phyloP scores from a whole-genome alignment of 1,284 basidiomycete species.

The Cerrena zonata region DNA sequence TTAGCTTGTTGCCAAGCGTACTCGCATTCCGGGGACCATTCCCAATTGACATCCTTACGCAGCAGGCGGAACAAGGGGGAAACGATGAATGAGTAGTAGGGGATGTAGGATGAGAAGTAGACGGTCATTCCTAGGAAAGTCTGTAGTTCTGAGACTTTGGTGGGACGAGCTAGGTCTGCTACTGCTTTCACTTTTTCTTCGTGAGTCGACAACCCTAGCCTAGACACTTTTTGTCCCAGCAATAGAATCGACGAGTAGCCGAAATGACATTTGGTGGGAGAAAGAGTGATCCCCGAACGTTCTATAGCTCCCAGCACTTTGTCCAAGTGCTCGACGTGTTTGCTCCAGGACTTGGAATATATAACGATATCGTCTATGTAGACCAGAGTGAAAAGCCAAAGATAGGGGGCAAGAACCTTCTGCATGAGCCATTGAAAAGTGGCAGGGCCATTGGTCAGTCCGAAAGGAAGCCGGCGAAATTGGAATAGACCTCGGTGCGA shows the following conservation, averaged over 20 bases:
- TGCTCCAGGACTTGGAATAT: too few relatives aligned
- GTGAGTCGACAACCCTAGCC: constrained; percentile 28
- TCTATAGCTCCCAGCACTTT: constrained; percentile 4
- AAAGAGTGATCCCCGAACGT: constrained; percentile 25
- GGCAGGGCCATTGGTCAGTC: too few relatives aligned
- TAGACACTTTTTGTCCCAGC: constrained; percentile 32
- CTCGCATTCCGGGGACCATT: constrained; percentile 13
- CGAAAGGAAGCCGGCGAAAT: too few relatives aligned
- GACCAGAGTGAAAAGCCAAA: too few relatives aligned
- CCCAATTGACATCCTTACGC: constrained; percentile 13
- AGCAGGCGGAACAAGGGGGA: constrained; percentile 22
- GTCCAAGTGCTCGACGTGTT: constrained; percentile 13
- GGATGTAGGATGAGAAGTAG: constrained; percentile 29
- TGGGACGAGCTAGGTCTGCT: constrained; percentile 19
- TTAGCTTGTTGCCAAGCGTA: constrained; percentile 15
- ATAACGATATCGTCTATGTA: too few relatives aligned
- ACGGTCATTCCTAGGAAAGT: constrained; percentile 29
- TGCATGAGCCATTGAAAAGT: constrained; percentile 40
- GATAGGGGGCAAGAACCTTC: constrained; percentile 29
- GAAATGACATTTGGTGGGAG: constrained; percentile 31
- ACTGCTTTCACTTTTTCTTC: constrained; percentile 27
- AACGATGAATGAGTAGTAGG: constrained; percentile 26
- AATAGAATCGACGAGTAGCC: constrained; percentile 29
- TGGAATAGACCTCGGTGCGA: constrained; percentile 37
- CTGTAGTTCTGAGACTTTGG: constrained; percentile 20